Evolutionary conservation across 768 basidiomycete genomes (phyloP).

Genomic region (Nidula microcarpa): DNA sequence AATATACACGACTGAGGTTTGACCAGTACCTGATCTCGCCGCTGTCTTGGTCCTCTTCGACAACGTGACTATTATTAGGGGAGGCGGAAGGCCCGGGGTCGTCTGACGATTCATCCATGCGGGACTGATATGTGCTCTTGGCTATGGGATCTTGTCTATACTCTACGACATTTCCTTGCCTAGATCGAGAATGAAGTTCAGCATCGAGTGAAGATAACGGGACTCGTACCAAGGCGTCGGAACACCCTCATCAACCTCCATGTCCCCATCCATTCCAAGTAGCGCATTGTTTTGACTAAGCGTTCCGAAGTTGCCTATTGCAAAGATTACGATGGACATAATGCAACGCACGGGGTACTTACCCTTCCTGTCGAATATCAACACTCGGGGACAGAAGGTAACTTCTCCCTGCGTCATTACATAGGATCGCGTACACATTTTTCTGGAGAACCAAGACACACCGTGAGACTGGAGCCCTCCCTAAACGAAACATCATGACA

Average conservation of each 20-base stretch:
- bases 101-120: conserved; percentile 23
- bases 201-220: neutral
- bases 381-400: conserved; percentile 57
- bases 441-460: neutral
- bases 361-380: conserved; percentile 71
- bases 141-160: conserved; percentile 51
- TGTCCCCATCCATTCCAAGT: conserved; percentile 25
- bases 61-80: conserved; percentile 2
- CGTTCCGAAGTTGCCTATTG: conserved; percentile 63
- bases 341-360: conserved; percentile 1
- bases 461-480: conserved; percentile 46
- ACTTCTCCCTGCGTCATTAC: conserved; percentile 34
- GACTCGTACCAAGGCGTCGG: conserved; percentile 8
- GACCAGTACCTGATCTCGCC: conserved; percentile 59
- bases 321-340: neutral
- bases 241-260: conserved; percentile 4
- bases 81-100: conserved; percentile 2
- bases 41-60: conserved; percentile 7
- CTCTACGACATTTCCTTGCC: conserved; percentile 47
- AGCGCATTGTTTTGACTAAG: conserved; percentile 40
- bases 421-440: neutral
- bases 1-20: conserved; percentile 63
- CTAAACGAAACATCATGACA: conserved; percentile 63
- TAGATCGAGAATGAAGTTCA: conserved; percentile 15
- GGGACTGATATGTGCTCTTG: conserved; percentile 52